Evolutionary conservation across 2,329 filamentous ascomycete species (phyloP), one percentile per base, ranked within the genome.

Genomic region (Purpureocillium lavendulum): DNA sequence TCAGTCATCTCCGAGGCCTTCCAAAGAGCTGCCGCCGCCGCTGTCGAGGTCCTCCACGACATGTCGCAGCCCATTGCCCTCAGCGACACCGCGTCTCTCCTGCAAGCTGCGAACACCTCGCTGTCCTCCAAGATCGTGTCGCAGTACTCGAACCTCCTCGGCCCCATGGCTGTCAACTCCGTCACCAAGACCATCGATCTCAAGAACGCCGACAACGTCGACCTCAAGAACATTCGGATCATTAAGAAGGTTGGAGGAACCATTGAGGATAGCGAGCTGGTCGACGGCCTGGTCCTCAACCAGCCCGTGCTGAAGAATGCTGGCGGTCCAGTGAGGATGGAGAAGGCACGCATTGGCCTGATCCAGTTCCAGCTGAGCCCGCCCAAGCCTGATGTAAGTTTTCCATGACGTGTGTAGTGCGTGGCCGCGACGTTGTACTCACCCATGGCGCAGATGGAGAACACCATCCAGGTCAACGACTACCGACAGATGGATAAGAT

Each of bases 401-500:
- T 8, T 7, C 4, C 11, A 7, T 26, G 11, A n/a, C n/a, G n/a
- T n/a, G n/a, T n/a, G n/a, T n/a, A n/a, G n/a, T n/a, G n/a, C n/a
- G n/a, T n/a, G n/a, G n/a, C n/a, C 13, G 31, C 7, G 30, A 11
- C n/a, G 30, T 17, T 33, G 21, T 39, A 40, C 54, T 59, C 29
- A 56, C 46, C 40, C 3, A 28, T 13, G 18, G 42, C 36, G 29
- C 52, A 87, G 80, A 98, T 98, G 92, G 92, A 98, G 71, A 98
- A 98, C 69, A 92, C 94, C 58, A 97, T 98, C 49, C 83, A 94
- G 26, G 92, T 98, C 57, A 98, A 98, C 66, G 92, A 98, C 71
- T 98, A 98, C 75, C 80, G 92, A 58, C 92, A 98, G 64, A 98
- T 98, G 92, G 92, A 98, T 73, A 98, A 97, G 77, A 98, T 98